A percentile compares a stretch with the other conserved stretches of the same genome.
phyloP scores from a whole-genome alignment of 208 protist genomes.

The Wallacemonas sp. region DNA sequence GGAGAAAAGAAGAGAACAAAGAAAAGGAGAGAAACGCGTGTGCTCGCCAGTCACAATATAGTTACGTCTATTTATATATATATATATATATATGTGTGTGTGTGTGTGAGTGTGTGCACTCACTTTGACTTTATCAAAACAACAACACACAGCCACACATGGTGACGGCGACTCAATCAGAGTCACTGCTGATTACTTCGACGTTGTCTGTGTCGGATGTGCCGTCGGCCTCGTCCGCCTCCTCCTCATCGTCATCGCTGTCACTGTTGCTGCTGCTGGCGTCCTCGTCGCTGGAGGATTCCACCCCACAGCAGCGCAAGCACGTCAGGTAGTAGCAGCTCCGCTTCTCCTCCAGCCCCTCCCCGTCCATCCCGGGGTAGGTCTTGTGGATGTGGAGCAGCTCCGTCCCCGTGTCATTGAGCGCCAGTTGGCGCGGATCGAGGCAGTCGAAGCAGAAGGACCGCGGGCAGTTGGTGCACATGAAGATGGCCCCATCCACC shows the following conservation, averaged over 20 bases:
- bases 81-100: too few relatives aligned
- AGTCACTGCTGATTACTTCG: neutral
- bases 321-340: conserved; percentile 86
- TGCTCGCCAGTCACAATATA: too few relatives aligned
- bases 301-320: conserved; percentile 66
- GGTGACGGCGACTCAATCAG: too few relatives aligned
- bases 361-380: conserved; percentile 76
- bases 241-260: conserved; percentile 20
- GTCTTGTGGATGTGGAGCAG: conserved; percentile 65
- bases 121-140: too few relatives aligned
- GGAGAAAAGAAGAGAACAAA: conserved; percentile 3
- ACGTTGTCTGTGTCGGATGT: neutral
- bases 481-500: conserved; percentile 79
- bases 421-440: conserved; percentile 70
- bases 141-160: neutral
- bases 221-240: conserved; percentile 13
- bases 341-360: conserved; percentile 54
- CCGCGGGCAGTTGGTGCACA: conserved; percentile 75
- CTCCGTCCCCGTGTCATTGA: conserved; percentile 48
- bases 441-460: conserved; percentile 91
- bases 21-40: neutral
- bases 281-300: conserved; percentile 37
- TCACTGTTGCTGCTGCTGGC: conserved; percentile 13
- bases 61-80: too few relatives aligned
- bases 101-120: neutral